These are phyloP conservation scores for Candida easanensis DNA, from an alignment of 805 yeast species.

Conservation along the genomic window DNA sequence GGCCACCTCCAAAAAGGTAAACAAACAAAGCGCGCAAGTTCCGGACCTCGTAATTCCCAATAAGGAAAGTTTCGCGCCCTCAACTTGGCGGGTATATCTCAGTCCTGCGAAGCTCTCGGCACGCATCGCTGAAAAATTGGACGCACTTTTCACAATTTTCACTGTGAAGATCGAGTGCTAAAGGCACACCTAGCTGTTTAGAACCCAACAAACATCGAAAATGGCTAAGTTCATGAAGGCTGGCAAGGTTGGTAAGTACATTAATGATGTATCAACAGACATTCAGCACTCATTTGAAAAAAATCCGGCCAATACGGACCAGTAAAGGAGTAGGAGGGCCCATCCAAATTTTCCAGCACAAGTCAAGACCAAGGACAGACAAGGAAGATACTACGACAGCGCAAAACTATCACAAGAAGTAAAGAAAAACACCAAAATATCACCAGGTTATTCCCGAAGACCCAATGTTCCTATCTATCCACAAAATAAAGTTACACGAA, in stretches of 20 bases:
- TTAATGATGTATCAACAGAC: not conserved
- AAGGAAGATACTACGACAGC: too few species aligned
- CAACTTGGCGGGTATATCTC: slow-evolving; percentile 14
- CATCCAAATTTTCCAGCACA: too few species aligned
- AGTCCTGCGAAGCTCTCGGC: slow-evolving; percentile 24
- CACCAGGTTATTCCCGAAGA: too few species aligned
- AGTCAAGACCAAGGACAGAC: too few species aligned
- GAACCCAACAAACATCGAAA: slow-evolving; percentile 27
- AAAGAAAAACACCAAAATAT: too few species aligned
- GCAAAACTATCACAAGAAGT: too few species aligned
- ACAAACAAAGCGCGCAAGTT: slow-evolving; percentile 9
- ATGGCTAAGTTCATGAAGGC: slow-evolving; percentile 99
- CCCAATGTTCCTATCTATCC: too few species aligned
- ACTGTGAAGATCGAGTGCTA: slow-evolving; percentile 11
- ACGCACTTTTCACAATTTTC: slow-evolving; percentile 26
- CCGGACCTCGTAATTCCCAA: not conserved
- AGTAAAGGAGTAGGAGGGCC: not conserved
- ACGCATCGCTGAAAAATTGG: slow-evolving; percentile 20
- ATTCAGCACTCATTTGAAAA: not conserved
- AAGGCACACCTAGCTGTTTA: slow-evolving; percentile 3
- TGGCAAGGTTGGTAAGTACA: slow-evolving; percentile 85
- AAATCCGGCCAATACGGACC: not conserved
- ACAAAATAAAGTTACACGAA: too few species aligned
- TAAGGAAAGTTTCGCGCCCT: slow-evolving; percentile 3
- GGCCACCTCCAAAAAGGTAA: slow-evolving; percentile 8